Evolutionary conservation across 768 basidiomycete species (phyloP).

Genomic region (Russula sp.): DNA sequence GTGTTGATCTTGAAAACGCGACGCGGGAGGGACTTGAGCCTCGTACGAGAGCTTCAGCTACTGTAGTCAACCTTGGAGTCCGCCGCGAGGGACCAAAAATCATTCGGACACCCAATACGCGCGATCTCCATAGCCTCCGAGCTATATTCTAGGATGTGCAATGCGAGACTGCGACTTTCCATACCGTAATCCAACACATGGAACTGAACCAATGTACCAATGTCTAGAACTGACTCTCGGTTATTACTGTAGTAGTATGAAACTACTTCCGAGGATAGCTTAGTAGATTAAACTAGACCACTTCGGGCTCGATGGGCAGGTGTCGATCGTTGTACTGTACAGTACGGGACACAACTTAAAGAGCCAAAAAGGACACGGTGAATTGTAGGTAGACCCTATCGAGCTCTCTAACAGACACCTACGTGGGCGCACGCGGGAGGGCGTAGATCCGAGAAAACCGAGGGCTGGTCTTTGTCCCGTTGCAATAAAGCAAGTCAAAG

Average conservation of each 20-base stretch:
- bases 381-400: constrained; percentile 7
- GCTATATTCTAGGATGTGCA: neutral
- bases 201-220: constrained; percentile 6
- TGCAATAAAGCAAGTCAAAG: constrained; percentile 13
- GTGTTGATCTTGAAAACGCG: neutral
- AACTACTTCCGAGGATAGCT: neutral
- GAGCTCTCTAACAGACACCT: constrained; percentile 8
- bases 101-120: neutral
- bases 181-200: constrained; percentile 3
- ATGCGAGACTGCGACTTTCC: constrained; percentile 4
- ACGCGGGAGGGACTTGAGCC: neutral
- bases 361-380: constrained; percentile 11
- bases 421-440: neutral
- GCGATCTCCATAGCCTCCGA: neutral
- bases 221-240: neutral
- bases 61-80: neutral
- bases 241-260: neutral
- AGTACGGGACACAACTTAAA: neutral
- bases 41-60: neutral
- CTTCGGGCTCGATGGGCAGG: constrained; percentile 6
- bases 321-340: constrained; percentile 10
- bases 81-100: neutral
- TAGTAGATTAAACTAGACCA: neutral
- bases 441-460: neutral
- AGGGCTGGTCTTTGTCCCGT: constrained; percentile 5